Evolutionary conservation across 2,329 filamentous ascomycete genomes (phyloP).

Genomic region (Xylariaceae sp.): DNA sequence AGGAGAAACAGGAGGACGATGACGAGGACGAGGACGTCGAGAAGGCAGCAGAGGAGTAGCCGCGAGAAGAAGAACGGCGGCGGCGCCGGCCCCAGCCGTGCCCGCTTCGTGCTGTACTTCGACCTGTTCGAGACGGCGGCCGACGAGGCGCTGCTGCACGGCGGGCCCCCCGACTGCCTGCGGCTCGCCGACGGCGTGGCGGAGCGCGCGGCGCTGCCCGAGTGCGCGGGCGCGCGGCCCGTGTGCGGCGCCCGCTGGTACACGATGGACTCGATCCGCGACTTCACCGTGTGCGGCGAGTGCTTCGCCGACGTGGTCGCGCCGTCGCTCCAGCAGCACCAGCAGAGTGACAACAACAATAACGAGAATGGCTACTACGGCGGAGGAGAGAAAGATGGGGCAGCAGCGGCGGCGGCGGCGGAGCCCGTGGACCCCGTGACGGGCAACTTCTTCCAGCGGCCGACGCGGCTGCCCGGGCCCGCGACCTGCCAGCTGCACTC

Average conservation of each 20-base stretch:
- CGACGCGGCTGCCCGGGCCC: slow-evolving; percentile 45
- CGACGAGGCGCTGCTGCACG: slow-evolving; percentile 39
- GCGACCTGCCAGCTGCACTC: slow-evolving; percentile 75
- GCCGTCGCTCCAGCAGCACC: slow-evolving; percentile 30
- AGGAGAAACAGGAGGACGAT: too few relatives aligned
- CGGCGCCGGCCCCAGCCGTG: slow-evolving; percentile 17
- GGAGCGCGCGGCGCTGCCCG: slow-evolving; percentile 47
- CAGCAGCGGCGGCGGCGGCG: too few relatives aligned
- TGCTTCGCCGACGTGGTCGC: slow-evolving; percentile 76
- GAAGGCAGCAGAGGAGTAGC: too few relatives aligned
- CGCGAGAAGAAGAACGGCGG: too few relatives aligned
- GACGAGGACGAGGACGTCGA: too few relatives aligned
- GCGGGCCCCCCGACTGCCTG: slow-evolving; percentile 45
- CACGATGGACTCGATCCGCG: slow-evolving; percentile 64
- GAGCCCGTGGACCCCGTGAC: too few relatives aligned
- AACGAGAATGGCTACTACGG: too few relatives aligned
- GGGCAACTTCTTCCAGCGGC: slow-evolving; percentile 55
- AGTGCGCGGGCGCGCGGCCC: slow-evolving; percentile 60
- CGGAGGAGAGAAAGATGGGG: too few relatives aligned
- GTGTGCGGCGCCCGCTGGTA: slow-evolving; percentile 65
- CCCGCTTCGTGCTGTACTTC: slow-evolving; percentile 52
- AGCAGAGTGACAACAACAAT: background rate
- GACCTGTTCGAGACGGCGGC: slow-evolving; percentile 52
- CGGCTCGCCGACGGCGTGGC: slow-evolving; percentile 58
- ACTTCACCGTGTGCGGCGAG: slow-evolving; percentile 79